phyloP scores from a whole-genome alignment of 495 filamentous ascomycete species.

The Penicillium taxi region DNA sequence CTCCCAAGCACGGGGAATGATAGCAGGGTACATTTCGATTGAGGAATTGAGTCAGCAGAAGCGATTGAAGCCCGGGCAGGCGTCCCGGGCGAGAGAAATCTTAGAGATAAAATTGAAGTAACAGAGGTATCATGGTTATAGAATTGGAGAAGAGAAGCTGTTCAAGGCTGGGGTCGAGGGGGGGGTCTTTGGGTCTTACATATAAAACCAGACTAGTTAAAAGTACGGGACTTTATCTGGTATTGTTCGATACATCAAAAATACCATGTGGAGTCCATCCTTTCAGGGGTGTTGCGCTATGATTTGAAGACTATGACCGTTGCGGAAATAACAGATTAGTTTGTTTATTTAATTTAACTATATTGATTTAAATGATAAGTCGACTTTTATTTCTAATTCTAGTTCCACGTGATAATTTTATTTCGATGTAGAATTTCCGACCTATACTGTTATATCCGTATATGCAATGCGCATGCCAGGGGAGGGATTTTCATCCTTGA shows the following conservation, averaged over 20 bases:
- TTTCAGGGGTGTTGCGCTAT: conserved; percentile 7
- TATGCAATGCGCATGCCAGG: too few species aligned
- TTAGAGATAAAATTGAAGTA: conserved; percentile 1
- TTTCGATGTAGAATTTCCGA: neutral
- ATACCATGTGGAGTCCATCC: neutral
- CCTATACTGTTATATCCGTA: conserved; percentile 1
- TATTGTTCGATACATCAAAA: neutral
- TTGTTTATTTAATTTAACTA: neutral
- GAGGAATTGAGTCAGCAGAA: too few species aligned
- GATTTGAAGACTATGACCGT: conserved; percentile 4
- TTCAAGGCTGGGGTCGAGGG: conserved; percentile 6
- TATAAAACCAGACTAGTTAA: neutral
- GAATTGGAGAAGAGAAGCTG: neutral
- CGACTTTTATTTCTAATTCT: neutral
- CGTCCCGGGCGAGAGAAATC: conserved; percentile 1
- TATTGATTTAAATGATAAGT: neutral
- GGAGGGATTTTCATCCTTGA: too few species aligned
- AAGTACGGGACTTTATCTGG: neutral
- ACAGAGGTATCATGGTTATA: conserved; percentile 12
- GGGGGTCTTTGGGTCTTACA: conserved; percentile 6
- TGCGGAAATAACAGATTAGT: neutral
- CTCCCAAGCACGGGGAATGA: conserved; percentile 19
- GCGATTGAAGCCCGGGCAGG: too few species aligned
- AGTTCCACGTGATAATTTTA: neutral
- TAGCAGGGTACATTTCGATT: conserved; percentile 7